Base-by-base conservation (phyloP, 2,329 filamentous ascomycete genomes). In the Xylaria sp. region DNA sequence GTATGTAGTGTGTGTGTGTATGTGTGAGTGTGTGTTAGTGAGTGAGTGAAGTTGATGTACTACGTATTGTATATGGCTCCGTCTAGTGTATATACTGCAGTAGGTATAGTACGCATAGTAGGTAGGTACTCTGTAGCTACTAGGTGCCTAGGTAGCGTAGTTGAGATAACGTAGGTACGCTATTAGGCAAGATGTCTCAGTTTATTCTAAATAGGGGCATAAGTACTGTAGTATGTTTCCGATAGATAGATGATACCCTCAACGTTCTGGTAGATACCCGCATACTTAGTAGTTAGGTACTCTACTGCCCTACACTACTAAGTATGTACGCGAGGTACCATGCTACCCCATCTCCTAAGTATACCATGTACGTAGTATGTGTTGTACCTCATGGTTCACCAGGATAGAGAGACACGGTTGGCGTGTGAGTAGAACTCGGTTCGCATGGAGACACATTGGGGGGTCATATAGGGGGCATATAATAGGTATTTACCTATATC, bases 391-490 rank as follows among this genome's bases (percentile, higher is more conserved):
- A 23, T 60, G 65, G 55, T 48, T 59, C 48, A 23, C 25, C 32
- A 42, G 54, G 44, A 47, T 13, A 32, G 55, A 60, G 3, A 16
- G 4, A 53, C 60, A 64, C 60, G 65, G 65, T 32, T 53, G 60
- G 59, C 23, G 64, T 66, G 51, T 51, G 47, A 3, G 10, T 32
- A 66, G 21, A 35, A 35, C 47, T 21, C 21, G 12, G 16, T 18
- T 42, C 5, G 25, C n/a, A 2, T 13, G 48, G 23, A 12, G 23
- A 27, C 16, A 51, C n/a, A n/a, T n/a, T 51, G 48, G 48, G 48
- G 48, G 23, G 16, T 27, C 12, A 5, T 13, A 40, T 5, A 5
- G 16, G 12, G 37, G 37, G n/a, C n/a, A n/a, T n/a, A n/a, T n/a
- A n/a, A n/a, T n/a, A n/a, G n/a, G n/a, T n/a, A n/a, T n/a, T n/a